Conservation (phyloP, 1,284 basidiomycete species). For the Trichosporon sp. region DNA sequence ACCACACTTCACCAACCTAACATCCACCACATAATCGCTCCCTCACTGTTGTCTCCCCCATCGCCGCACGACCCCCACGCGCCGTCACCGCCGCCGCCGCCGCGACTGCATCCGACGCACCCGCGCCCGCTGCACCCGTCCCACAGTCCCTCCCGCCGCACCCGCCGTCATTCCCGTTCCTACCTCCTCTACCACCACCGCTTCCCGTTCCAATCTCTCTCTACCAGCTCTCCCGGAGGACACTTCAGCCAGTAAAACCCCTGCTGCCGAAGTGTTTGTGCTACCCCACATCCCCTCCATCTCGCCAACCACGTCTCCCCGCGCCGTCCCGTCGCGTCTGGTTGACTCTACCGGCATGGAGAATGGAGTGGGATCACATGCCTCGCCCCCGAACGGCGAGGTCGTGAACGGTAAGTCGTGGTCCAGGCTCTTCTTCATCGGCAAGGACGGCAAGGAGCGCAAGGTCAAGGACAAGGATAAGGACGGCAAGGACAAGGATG, state of each 20-base stretch:
- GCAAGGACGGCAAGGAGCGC: slow-evolving; percentile 4
- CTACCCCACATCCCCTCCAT: neutral
- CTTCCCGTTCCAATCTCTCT: slow-evolving; percentile 1
- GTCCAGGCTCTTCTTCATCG: slow-evolving; percentile 4
- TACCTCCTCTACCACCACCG: neutral
- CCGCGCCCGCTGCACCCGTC: neutral
- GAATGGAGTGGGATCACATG: slow-evolving; percentile 5
- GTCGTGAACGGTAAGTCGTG: slow-evolving; percentile 6
- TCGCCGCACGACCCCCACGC: neutral
- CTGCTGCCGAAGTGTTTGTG: neutral
- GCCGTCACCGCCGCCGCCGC: neutral
- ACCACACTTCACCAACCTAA: neutral
- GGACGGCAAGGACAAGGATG: neutral
- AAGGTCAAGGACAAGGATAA: neutral
- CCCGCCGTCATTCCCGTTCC: neutral
- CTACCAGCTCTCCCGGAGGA: neutral
- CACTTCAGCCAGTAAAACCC: neutral
- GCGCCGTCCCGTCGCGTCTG: neutral
- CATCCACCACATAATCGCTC: neutral
- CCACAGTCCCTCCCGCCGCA: neutral
- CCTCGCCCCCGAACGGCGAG: slow-evolving; percentile 3
- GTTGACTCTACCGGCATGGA: slow-evolving; percentile 3
- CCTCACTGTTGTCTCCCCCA: neutral
- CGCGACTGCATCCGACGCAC: neutral
- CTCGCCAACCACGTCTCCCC: slow-evolving; percentile 1